Percentiles rank a stretch among this genome's conserved stretches.
Conservation (phyloP, 192 early-diverging fungal genomes). For the Gigaspora rosea region DNA sequence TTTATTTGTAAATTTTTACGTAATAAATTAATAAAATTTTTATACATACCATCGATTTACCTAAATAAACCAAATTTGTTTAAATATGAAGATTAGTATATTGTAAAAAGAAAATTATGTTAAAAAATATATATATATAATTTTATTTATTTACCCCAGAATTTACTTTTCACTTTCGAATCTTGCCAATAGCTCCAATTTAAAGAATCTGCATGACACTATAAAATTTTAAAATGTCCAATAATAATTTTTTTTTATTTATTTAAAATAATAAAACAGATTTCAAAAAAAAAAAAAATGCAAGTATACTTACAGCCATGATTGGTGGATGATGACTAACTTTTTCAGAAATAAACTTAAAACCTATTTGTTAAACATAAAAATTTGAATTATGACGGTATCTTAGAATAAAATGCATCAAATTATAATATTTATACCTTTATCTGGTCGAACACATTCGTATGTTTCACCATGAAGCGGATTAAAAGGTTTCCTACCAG, state of each 20-base stretch:
- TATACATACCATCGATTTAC: constrained; percentile 19
- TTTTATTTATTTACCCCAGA: constrained; percentile 86
- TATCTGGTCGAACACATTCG: constrained; percentile 83
- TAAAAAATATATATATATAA: background rate
- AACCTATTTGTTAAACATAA: constrained; percentile 45
- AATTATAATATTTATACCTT: constrained; percentile 38
- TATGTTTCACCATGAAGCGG: constrained; percentile 98
- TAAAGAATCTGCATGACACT: constrained; percentile 80
- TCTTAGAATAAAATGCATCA: background rate
- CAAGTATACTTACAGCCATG: constrained; percentile 64
- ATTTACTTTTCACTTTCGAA: constrained; percentile 89
- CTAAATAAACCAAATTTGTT: background rate
- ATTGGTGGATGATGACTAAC: constrained; percentile 93
- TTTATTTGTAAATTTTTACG: too few species aligned
- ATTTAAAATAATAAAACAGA: too few species aligned
- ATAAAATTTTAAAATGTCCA: background rate
- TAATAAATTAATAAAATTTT: background rate
- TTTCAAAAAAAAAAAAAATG: background rate
- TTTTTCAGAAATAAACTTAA: constrained; percentile 93
- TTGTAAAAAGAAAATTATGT: background rate
- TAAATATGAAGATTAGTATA: background rate
- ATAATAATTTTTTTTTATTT: too few species aligned
- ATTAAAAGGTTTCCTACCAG: constrained; percentile 96
- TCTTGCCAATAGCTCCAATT: constrained; percentile 87
- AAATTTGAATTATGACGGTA: background rate